A percentile compares a stretch with the other conserved stretches of the same genome.
phyloP scores from a whole-genome alignment of 1,139 yeast species.

The Candida sojae region DNA sequence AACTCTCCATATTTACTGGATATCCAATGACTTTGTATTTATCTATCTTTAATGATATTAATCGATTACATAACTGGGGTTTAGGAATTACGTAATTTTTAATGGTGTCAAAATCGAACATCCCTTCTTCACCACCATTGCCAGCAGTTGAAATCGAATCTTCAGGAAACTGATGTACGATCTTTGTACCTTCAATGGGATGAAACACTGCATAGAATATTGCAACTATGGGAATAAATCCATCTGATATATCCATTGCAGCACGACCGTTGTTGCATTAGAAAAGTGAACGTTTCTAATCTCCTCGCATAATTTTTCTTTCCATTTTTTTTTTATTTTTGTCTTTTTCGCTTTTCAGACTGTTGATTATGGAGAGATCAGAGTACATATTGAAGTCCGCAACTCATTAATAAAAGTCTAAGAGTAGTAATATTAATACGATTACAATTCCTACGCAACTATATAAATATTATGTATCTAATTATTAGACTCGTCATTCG shows the following conservation, averaged over 20 bases:
- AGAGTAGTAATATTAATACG: no score
- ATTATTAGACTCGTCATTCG: no score
- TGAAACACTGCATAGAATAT: conserved; percentile 91
- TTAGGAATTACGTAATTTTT: conserved; percentile 93
- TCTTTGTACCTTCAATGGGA: conserved; percentile 93
- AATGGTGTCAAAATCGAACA: conserved; percentile 81
- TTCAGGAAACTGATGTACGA: conserved; percentile 88
- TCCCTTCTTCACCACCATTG: conserved; percentile 21
- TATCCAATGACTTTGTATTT: conserved; percentile 80
- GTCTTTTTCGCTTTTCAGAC: not conserved
- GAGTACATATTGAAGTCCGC: no score
- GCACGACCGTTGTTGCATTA: no score
- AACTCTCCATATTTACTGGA: conserved; percentile 80
- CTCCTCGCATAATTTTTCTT: no score
- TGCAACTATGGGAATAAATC: conserved; percentile 83
- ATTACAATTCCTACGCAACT: no score
- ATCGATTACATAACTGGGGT: conserved; percentile 81
- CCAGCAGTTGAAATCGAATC: conserved; percentile 41
- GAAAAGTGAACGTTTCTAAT: no score
- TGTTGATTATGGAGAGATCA: no score
- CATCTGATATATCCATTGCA: conserved; percentile 48
- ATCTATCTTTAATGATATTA: conserved; percentile 72
- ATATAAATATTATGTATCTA: no score
- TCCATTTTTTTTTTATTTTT: not conserved
- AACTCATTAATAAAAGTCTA: no score